phyloP scores from a whole-genome alignment of 1,284 basidiomycete species.

The Melampsora occidentalis region DNA sequence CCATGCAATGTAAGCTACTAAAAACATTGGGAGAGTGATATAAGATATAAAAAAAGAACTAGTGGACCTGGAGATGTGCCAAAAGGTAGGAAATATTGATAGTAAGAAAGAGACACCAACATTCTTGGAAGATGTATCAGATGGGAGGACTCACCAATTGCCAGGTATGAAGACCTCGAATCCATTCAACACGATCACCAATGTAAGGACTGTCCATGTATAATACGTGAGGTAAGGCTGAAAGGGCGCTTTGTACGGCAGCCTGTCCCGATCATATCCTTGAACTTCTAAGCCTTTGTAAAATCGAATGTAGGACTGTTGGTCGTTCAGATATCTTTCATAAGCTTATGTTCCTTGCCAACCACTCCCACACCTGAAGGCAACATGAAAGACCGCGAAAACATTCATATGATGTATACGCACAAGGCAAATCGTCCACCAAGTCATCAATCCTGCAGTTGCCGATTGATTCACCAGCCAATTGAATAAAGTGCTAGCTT shows the following conservation, averaged over 20 bases:
- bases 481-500: conserved; percentile 68
- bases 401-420: conserved; percentile 45
- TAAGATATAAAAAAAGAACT: conserved; percentile 65
- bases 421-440: conserved; percentile 46
- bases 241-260: conserved; percentile 58
- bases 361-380: background rate
- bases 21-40: conserved; percentile 72
- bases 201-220: conserved; percentile 46
- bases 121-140: background rate
- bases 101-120: background rate
- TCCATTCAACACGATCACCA: conserved; percentile 49
- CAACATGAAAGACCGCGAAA: background rate
- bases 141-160: conserved; percentile 44
- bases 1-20: conserved; percentile 67
- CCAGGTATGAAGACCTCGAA: conserved; percentile 51
- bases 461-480: conserved; percentile 67
- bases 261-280: conserved; percentile 61
- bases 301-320: conserved; percentile 67
- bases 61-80: conserved; percentile 30
- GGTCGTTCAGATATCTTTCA: conserved; percentile 33
- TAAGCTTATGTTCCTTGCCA: background rate
- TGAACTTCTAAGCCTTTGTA: conserved; percentile 64
- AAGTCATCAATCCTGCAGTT: conserved; percentile 47
- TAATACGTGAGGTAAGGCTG: conserved; percentile 53
- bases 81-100: background rate